These are phyloP conservation scores for Arabidopsis hybrid DNA, from an alignment of 441 rosid genomes.

Conservation along the genomic window DNA sequence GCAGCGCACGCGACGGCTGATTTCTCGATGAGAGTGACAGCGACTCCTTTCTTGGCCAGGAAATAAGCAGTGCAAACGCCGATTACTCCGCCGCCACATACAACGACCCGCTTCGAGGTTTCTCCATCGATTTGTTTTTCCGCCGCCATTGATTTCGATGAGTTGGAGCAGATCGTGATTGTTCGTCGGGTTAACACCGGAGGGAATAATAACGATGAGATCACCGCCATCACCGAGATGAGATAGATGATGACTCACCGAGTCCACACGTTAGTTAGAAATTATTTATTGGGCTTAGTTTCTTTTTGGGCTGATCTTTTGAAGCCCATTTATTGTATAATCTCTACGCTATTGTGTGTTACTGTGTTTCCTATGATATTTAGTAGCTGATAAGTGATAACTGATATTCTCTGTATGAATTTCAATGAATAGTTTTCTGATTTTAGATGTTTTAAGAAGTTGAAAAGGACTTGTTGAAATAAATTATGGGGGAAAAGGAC, in stretches of 20 bases:
- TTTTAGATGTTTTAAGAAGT: neutral
- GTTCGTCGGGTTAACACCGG: constrained; percentile 26
- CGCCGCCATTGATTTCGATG: constrained; percentile 33
- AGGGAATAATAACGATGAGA: constrained; percentile 9
- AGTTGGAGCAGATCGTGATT: constrained; percentile 25
- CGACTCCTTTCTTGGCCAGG: constrained; percentile 71
- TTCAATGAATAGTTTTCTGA: neutral
- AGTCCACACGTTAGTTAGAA: constrained; percentile 1
- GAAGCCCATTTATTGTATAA: neutral
- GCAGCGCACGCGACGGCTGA: constrained; percentile 86
- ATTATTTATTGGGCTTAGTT: constrained; percentile 17
- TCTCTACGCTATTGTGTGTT: too few species aligned
- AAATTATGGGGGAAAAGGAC: constrained; percentile 27
- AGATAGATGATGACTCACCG: constrained; percentile 13
- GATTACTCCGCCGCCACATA: constrained; percentile 86
- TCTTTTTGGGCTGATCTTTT: neutral
- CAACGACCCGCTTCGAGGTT: constrained; percentile 54
- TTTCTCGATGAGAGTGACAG: constrained; percentile 77
- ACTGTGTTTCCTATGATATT: too few species aligned
- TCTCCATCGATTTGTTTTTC: constrained; percentile 23
- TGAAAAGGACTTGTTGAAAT: neutral
- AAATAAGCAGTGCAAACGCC: constrained; percentile 91
- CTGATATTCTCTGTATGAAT: neutral
- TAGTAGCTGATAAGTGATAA: too few species aligned
- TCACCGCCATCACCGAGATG: constrained; percentile 35